These are phyloP conservation scores for Tricholoma sp. DNA, from an alignment of 768 basidiomycete genomes.

Conservation along the genomic window DNA sequence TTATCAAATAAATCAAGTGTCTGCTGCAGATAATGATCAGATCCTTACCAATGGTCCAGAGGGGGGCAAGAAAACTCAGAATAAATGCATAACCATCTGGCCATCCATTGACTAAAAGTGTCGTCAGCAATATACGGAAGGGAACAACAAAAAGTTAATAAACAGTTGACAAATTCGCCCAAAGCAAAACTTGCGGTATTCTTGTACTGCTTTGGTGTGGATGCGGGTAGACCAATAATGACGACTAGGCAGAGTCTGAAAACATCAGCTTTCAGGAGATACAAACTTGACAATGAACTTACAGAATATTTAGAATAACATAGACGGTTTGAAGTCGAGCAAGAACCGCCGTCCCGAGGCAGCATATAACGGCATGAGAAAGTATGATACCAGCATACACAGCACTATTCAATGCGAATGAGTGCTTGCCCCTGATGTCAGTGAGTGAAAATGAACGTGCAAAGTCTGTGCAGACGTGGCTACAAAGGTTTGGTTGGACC, in stretches of 20 bases:
- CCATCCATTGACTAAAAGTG: slow-evolving; percentile 46
- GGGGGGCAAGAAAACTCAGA: slow-evolving; percentile 34
- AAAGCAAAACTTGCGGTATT: slow-evolving; percentile 62
- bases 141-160: neutral
- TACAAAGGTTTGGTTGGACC: slow-evolving; percentile 25
- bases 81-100: slow-evolving; percentile 54
- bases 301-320: slow-evolving; percentile 65
- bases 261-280: neutral
- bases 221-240: slow-evolving; percentile 65
- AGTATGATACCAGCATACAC: slow-evolving; percentile 60
- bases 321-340: slow-evolving; percentile 71
- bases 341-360: slow-evolving; percentile 61
- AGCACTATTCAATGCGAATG: slow-evolving; percentile 39
- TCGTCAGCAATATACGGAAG: neutral
- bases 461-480: slow-evolving; percentile 29
- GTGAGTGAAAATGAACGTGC: slow-evolving; percentile 12
- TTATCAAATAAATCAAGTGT: slow-evolving; percentile 2
- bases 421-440: neutral
- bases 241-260: slow-evolving; percentile 57
- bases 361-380: slow-evolving; percentile 60
- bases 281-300: slow-evolving; percentile 15
- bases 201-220: slow-evolving; percentile 52
- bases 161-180: slow-evolving; percentile 34
- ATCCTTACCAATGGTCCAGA: slow-evolving; percentile 37
- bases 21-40: neutral